Base-by-base conservation (phyloP, 148 eudicot species). In the Rhododendron kiyosumense region DNA sequence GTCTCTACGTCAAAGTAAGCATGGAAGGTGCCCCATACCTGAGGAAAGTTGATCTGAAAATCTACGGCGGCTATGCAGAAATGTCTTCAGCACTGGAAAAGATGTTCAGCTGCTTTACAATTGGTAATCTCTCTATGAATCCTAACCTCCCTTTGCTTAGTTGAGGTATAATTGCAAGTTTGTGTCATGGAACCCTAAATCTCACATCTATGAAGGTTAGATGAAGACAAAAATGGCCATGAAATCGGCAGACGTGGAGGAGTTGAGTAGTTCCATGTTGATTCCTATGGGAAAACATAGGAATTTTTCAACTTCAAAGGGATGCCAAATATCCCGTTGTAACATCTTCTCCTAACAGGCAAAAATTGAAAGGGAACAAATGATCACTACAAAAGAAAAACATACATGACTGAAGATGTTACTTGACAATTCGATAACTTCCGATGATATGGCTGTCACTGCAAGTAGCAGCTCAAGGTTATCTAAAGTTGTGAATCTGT, bases 21-120 rank as follows among this genome's bases (percentile, higher is more conserved):
- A 92, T 93, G 96, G 96, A 91, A 87, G 94, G 92, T 15, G 96
- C 96, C 17, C 96, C 96, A 4, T 93, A 93, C 84, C 92, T 93
- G 13, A 85, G 96, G 85, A 93, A 92, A 82, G 92, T 93, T n/a
- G 94, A 92, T 86, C 92, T 93, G 80, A 81, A 83, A 85, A 89
- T 86, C 10, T 93, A 87, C 48, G 45, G 84, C 32, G 83, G 91
- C 86, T 93, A 93, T 69, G 86, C 49, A 3, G 93, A 91, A 15
- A 88, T 93, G 57, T 92, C 93, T 88, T 86, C 90, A 12, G 91
- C 91, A 63, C 92, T 93, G 17, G 93, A 92, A 87, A 90, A 92
- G 73, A 93, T 93, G 96, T 93, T 93, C 89, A 88, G 94, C 86
- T 92, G 96, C 88, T 92, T 93, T 74, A 91, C 92, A 26, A 87